phyloP scores from a whole-genome alignment of 495 filamentous ascomycete species.

The Aspergillus ostianus region DNA sequence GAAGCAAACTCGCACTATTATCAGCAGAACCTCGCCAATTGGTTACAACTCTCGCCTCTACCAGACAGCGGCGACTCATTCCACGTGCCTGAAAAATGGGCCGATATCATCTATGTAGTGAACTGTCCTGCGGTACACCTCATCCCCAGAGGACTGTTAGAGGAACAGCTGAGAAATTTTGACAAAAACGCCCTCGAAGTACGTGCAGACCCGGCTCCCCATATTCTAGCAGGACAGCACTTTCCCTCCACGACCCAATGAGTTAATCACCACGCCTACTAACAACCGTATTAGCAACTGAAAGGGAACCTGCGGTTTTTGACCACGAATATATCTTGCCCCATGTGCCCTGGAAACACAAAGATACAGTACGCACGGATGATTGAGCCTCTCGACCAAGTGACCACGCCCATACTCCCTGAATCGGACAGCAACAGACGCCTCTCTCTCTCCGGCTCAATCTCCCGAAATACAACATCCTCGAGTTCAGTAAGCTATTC shows the following conservation, averaged over 20 bases:
- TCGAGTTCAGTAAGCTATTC: constrained; percentile 28
- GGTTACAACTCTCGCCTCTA: constrained; percentile 23
- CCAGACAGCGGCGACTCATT: constrained; percentile 5
- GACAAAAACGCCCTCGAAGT: constrained; percentile 26
- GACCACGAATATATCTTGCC: constrained; percentile 20
- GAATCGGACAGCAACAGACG: constrained; percentile 18
- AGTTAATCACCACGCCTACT: not conserved
- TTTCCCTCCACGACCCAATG: not conserved
- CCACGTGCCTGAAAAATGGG: constrained; percentile 1
- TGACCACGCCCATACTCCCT: constrained; percentile 12
- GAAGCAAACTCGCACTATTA: constrained; percentile 28
- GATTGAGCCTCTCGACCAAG: constrained; percentile 24
- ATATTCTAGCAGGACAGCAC: not conserved
- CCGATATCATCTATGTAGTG: constrained; percentile 22
- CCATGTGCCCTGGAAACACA: constrained; percentile 22
- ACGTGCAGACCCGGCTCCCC: not conserved
- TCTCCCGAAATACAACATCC: constrained; percentile 21
- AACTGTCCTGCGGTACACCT: constrained; percentile 27
- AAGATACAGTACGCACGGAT: constrained; percentile 25
- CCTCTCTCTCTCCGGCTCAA: constrained; percentile 16
- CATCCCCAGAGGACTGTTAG: constrained; percentile 21
- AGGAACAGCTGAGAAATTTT: constrained; percentile 20
- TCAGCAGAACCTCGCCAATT: constrained; percentile 26
- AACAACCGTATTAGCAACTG: constrained; percentile 17
- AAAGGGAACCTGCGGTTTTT: constrained; percentile 20